Evolutionary conservation across 148 eudicot genomes (phyloP).

Genomic region (Nepenthes gracilis): DNA sequence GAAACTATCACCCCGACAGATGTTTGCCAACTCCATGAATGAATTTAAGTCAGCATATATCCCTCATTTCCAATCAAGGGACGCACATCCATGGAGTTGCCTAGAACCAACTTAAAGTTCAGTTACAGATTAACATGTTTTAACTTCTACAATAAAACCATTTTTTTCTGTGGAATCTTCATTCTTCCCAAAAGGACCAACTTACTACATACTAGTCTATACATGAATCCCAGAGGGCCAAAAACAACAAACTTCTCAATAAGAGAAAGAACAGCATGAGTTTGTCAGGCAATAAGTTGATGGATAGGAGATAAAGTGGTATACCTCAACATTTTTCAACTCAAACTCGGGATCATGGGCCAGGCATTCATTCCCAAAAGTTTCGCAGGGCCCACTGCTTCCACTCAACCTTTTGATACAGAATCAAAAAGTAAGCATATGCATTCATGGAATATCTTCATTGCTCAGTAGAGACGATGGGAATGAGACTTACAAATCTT

Average conservation of each 20-base stretch:
- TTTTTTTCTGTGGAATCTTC: too few relatives aligned
- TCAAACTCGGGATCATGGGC: conserved; percentile 76
- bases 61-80: too few relatives aligned
- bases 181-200: too few relatives aligned
- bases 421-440: neutral
- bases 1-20: too few relatives aligned
- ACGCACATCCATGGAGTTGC: too few relatives aligned
- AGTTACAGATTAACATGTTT: too few relatives aligned
- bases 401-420: conserved; percentile 50
- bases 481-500: conserved; percentile 63
- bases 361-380: conserved; percentile 76
- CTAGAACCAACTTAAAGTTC: too few relatives aligned
- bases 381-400: conserved; percentile 89
- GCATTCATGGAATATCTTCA: neutral
- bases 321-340: conserved; percentile 87
- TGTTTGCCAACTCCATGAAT: too few relatives aligned
- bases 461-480: neutral
- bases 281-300: neutral
- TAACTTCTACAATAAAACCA: too few relatives aligned
- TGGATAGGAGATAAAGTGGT: neutral
- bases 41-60: too few relatives aligned
- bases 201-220: too few relatives aligned
- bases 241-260: neutral
- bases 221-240: too few relatives aligned
- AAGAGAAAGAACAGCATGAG: neutral